Base-by-base conservation (phyloP, 352 stramenopile genomes). In the Phytophthora multivora region DNA sequence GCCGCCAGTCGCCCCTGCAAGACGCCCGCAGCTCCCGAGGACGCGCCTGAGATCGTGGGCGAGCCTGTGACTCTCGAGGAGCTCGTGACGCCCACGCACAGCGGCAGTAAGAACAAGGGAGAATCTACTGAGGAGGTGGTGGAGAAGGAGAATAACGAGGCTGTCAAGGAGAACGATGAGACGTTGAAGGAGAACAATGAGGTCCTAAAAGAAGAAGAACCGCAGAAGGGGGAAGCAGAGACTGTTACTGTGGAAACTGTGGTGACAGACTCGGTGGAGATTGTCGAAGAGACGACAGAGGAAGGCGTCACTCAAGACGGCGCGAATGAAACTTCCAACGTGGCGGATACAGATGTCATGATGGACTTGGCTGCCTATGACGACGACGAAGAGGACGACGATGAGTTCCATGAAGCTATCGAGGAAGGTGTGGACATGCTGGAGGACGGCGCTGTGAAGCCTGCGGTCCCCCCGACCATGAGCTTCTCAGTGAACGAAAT, bases 401-500 rank as follows among this genome's bases (percentile, higher is more conserved):
- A 86, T 36, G 74, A 84, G 42, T 80, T 80, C 51, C 72, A 80
- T 23, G 75, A 84, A 45, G 63, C 60, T 21, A 72, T 81, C 25
- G 66, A 78, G 18, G 75, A 79, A 31, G 63, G 60, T 26, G 51
- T 71, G 7, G 67, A 75, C 15, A 28, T 72, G 8, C 31, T 76
- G 41, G 66, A 79, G 4, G 72, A 69, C 1, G 60, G 76, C n/a
- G 46, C 45, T 10, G 36, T 39, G 13, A 59, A 71, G 31, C 59
- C 51, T 8, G 35, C 53, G n/a, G 77, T 89, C 1, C 77, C 79
- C 7, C 65, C 80, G 1, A 90, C 84, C 3, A 83, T 93, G 59
- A 88, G 66, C 42, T 93, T 90, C 60, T 87, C 80, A 0, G 75
- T 93, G 40, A 91, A 93, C 63, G 84, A 93, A 58, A 93, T 93